Percentiles rank a stretch among this genome's conserved stretches.
phyloP scores from a whole-genome alignment of 2,329 filamentous ascomycete species.

The Pseudocercospora musae region DNA sequence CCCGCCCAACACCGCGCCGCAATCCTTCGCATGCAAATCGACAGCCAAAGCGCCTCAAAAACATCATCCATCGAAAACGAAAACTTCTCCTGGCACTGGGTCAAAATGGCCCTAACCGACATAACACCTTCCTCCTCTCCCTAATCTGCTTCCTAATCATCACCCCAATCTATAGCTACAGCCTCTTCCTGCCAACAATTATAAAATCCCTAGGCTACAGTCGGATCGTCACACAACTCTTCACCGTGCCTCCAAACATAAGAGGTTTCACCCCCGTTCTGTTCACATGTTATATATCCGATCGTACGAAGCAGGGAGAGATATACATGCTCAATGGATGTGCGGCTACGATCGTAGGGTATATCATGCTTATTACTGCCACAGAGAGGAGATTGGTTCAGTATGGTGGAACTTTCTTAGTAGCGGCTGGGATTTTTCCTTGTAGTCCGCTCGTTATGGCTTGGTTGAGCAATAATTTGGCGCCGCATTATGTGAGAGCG shows the following conservation, averaged over 20 bases:
- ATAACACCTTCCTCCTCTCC: constrained; percentile 32
- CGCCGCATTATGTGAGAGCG: constrained; percentile 44
- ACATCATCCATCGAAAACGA: constrained; percentile 29
- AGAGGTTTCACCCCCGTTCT: constrained; percentile 28
- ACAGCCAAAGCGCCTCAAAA: constrained; percentile 27
- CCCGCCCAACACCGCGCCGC: constrained; percentile 30
- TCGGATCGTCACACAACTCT: constrained; percentile 37
- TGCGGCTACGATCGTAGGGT: constrained; percentile 33
- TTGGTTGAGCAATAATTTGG: constrained; percentile 44
- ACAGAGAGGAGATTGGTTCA: constrained; percentile 30
- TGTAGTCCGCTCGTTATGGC: constrained; percentile 32
- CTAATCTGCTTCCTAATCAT: constrained; percentile 34
- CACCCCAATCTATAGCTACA: constrained; percentile 41
- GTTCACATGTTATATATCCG: constrained; percentile 23
- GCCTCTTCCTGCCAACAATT: constrained; percentile 46
- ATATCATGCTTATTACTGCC: constrained; percentile 39
- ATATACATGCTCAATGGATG: constrained; percentile 30
- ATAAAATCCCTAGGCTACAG: constrained; percentile 42
- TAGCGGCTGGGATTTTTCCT: constrained; percentile 32
- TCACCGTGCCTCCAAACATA: constrained; percentile 39
- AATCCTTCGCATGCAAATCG: constrained; percentile 30
- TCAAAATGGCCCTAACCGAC: constrained; percentile 30
- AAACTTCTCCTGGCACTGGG: constrained; percentile 31
- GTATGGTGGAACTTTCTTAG: constrained; percentile 42
- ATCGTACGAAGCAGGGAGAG: constrained; percentile 32